These are phyloP conservation scores for Zostera marina DNA, from an alignment of 116 monocot genomes.

Conservation along the genomic window DNA sequence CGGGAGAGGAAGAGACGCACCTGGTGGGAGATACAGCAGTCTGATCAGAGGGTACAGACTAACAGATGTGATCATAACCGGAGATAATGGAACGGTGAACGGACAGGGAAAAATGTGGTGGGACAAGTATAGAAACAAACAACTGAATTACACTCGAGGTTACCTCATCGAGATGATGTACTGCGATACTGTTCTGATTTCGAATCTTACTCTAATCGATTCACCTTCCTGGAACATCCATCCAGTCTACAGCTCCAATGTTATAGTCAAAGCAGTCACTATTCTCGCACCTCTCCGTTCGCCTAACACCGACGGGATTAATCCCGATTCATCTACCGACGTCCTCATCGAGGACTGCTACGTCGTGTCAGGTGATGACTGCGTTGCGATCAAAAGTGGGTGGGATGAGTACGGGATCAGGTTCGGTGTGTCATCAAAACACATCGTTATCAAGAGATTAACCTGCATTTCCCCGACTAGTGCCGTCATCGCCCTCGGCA, in stretches of 20 bases:
- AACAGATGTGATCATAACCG: constrained; percentile 69
- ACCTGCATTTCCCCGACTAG: constrained; percentile 43
- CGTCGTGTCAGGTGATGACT: constrained; percentile 59
- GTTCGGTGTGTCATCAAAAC: constrained; percentile 31
- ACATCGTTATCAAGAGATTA: constrained; percentile 32
- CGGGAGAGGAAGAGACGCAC: constrained; percentile 35
- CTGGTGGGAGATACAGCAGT: constrained; percentile 34
- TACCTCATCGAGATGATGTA: constrained; percentile 60
- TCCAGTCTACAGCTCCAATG: constrained; percentile 73
- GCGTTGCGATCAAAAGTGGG: constrained; percentile 51
- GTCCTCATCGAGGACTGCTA: constrained; percentile 61
- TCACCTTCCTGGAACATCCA: constrained; percentile 80
- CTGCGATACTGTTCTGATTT: constrained; percentile 44
- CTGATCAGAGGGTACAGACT: constrained; percentile 33
- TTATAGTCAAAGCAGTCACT: constrained; percentile 50
- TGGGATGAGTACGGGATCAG: constrained; percentile 76
- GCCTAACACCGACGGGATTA: constrained; percentile 82
- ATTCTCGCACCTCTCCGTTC: constrained; percentile 57
- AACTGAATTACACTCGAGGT: constrained; percentile 57
- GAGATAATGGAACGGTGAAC: constrained; percentile 65
- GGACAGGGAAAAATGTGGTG: constrained; percentile 68
- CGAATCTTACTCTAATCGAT: constrained; percentile 63
- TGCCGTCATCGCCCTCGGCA: constrained; percentile 49
- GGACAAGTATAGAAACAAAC: constrained; percentile 30
- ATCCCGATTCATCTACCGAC: constrained; percentile 66